phyloP scores from a whole-genome alignment of 164 flowering plant genomes.

The Stephania cephalantha region DNA sequence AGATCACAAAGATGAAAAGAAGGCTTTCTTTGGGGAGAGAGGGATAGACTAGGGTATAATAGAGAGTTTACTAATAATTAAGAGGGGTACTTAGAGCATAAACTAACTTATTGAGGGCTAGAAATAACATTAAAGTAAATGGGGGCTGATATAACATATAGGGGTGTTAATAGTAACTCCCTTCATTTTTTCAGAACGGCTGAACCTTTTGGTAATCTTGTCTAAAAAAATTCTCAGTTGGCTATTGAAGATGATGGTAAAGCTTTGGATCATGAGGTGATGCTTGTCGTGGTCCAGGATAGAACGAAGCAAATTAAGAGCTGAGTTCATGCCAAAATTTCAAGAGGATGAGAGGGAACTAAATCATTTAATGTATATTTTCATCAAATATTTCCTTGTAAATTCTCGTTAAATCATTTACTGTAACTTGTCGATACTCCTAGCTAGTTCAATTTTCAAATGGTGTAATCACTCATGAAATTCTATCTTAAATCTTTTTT shows the following conservation, averaged over 20 bases:
- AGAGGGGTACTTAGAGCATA: too few relatives aligned
- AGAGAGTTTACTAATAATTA: too few relatives aligned
- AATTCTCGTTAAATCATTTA: not conserved
- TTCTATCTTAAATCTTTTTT: not conserved
- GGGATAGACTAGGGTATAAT: too few relatives aligned
- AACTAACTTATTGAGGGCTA: too few relatives aligned
- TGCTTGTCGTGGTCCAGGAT: not conserved
- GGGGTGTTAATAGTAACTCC: too few relatives aligned
- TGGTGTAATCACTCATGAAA: not conserved
- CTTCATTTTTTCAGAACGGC: not conserved
- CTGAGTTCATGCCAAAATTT: conserved; percentile 5
- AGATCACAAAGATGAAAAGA: too few relatives aligned
- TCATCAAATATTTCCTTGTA: not conserved
- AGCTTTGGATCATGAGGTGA: conserved; percentile 8
- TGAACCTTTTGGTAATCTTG: not conserved
- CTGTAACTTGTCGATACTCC: not conserved
- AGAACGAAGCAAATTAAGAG: not conserved
- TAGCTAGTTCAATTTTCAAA: not conserved
- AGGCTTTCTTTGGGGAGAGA: too few relatives aligned
- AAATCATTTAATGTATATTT: not conserved
- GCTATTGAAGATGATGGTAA: conserved; percentile 16
- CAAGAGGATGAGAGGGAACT: not conserved
- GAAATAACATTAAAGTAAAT: too few relatives aligned
- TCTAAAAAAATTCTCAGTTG: conserved; percentile 9
- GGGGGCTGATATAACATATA: too few relatives aligned